A percentile compares a stretch with the other conserved stretches of the same genome.
Conservation (phyloP, 2,329 filamentous ascomycete species). For the Aspergillus eucalypticola region DNA sequence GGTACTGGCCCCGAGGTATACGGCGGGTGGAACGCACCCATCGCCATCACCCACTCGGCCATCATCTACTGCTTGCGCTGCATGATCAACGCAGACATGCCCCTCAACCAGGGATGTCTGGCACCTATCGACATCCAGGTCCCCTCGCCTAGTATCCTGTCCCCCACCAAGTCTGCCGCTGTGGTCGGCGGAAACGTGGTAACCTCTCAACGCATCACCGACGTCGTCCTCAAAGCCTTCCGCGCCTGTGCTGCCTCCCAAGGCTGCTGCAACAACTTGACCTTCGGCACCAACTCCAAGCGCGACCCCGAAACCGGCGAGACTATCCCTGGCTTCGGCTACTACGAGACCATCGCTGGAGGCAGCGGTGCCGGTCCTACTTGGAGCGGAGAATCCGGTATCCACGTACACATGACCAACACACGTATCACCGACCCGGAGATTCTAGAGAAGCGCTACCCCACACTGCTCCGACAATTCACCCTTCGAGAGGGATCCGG, state of each 20-base stretch:
- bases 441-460: conserved; percentile 78
- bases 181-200: conserved; percentile 83
- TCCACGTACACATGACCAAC: conserved; percentile 87
- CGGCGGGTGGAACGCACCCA: conserved; percentile 76
- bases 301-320: conserved; percentile 59
- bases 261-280: conserved; percentile 81
- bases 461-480: conserved; percentile 73
- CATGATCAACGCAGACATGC: conserved; percentile 78
- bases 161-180: conserved; percentile 72
- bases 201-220: conserved; percentile 76
- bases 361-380: conserved; percentile 73
- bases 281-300: conserved; percentile 73
- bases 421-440: conserved; percentile 82
- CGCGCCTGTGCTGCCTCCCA: conserved; percentile 75
- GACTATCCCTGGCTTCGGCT: conserved; percentile 73
- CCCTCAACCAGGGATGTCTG: conserved; percentile 82
- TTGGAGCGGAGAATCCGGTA: conserved; percentile 75
- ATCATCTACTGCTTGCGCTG: conserved; percentile 85
- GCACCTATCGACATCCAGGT: conserved; percentile 74
- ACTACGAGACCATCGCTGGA: conserved; percentile 85
- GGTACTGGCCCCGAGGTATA: conserved; percentile 80
- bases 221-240: conserved; percentile 80
- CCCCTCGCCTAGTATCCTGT: conserved; percentile 68
- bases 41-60: conserved; percentile 78
- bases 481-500: conserved; percentile 65